A percentile compares a stretch with the other conserved stretches of the same genome.
These are phyloP conservation scores for Capsicum chinense DNA, from an alignment of 257 asterid species.

Conservation along the genomic window DNA sequence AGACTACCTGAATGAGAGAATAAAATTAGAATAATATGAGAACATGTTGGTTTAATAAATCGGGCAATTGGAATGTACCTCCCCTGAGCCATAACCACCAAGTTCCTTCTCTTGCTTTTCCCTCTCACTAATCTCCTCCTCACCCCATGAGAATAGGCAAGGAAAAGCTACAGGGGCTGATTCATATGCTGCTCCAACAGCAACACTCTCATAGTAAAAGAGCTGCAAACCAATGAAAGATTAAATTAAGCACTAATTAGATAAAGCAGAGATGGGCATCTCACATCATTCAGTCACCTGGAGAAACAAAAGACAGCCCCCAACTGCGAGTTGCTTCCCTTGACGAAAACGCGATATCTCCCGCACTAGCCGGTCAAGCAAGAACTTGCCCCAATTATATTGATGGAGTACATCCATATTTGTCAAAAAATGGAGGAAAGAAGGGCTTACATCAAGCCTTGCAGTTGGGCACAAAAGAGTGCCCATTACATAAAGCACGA, in stretches of 20 bases:
- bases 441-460: conserved; percentile 95
- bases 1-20: conserved; percentile 71
- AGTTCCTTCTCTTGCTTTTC: conserved; percentile 94
- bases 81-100: conserved; percentile 98
- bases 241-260: conserved; percentile 16
- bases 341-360: conserved; percentile 98
- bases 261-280: not conserved
- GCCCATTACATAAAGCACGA: conserved; percentile 91
- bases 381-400: conserved; percentile 96
- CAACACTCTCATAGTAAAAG: conserved; percentile 94
- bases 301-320: conserved; percentile 97
- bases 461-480: conserved; percentile 96
- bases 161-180: conserved; percentile 88
- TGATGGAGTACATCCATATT: conserved; percentile 90
- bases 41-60: conserved; percentile 18
- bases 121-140: conserved; percentile 95
- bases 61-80: conserved; percentile 54
- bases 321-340: conserved; percentile 98
- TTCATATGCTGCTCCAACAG: conserved; percentile 88
- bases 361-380: conserved; percentile 92
- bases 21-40: conserved; percentile 28
- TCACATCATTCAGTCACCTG: conserved; percentile 59
- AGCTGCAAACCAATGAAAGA: conserved; percentile 56
- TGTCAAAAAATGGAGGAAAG: conserved; percentile 91
- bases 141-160: conserved; percentile 94